phyloP scores from a whole-genome alignment of 768 basidiomycete genomes.

The Boletus vinaceobasis region DNA sequence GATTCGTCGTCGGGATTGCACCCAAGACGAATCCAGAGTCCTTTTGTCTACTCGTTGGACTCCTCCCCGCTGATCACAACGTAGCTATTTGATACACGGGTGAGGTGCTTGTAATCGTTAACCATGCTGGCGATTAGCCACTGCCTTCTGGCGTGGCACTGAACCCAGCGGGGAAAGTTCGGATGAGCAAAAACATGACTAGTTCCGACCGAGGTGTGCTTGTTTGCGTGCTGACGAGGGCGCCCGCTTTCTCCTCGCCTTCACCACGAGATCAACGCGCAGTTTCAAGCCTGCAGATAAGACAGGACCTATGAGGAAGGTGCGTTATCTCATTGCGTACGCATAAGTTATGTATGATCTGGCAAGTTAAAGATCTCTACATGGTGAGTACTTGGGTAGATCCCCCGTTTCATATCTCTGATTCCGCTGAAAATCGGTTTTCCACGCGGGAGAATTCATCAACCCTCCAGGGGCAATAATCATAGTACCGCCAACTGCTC shows the following conservation, averaged over 20 bases:
- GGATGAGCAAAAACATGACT: not conserved
- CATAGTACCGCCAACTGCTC: not conserved
- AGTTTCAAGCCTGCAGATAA: not conserved
- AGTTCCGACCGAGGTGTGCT: not conserved
- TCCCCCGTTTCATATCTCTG: not conserved
- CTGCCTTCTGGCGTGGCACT: not conserved
- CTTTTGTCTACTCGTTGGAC: constrained; percentile 43
- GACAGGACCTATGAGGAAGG: not conserved
- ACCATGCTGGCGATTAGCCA: not conserved
- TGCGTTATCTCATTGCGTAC: not conserved
- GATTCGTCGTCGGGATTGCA: constrained; percentile 51
- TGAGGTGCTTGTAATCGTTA: not conserved
- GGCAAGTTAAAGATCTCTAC: not conserved
- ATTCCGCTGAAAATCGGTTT: not conserved
- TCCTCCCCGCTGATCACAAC: constrained; percentile 50
- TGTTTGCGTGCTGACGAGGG: not conserved
- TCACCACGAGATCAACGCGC: not conserved
- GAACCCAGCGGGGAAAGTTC: not conserved
- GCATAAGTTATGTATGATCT: not conserved
- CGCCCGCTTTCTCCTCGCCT: not conserved
- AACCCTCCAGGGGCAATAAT: not conserved
- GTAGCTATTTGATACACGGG: constrained; percentile 38
- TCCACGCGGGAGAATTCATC: not conserved
- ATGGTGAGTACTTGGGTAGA: not conserved
- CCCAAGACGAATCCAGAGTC: constrained; percentile 52